Percentiles rank a stretch among this genome's conserved stretches.
These are phyloP conservation scores for Solanum hybrid DNA, from an alignment of 305 asterid genomes.

Conservation along the genomic window DNA sequence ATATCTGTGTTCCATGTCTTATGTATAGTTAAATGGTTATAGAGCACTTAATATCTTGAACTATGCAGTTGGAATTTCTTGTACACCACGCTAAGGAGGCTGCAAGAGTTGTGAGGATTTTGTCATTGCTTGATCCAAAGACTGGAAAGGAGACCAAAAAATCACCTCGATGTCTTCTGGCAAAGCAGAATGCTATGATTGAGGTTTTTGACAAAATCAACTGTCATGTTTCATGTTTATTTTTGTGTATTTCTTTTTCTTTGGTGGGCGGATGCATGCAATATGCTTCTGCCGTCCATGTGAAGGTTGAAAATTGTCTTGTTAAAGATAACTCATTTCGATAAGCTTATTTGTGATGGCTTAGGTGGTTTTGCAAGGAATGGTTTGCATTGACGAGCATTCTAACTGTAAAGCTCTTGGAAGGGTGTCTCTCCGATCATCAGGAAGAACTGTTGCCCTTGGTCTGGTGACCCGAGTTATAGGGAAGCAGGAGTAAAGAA, in stretches of 20 bases:
- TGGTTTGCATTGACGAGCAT: slow-evolving; percentile 76
- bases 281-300: background rate
- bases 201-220: slow-evolving; percentile 41
- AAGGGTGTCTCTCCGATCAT: slow-evolving; percentile 72
- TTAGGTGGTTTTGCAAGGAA: slow-evolving; percentile 63
- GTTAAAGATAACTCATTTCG: background rate
- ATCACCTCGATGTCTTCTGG: slow-evolving; percentile 69
- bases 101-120: slow-evolving; percentile 57
- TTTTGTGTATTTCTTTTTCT: background rate
- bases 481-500: slow-evolving; percentile 19
- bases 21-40: background rate
- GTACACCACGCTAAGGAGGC: slow-evolving; percentile 81
- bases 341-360: background rate
- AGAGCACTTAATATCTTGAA: background rate
- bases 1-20: background rate
- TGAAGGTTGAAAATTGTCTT: background rate
- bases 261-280: background rate
- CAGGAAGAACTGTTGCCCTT: slow-evolving; percentile 79
- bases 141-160: slow-evolving; percentile 72
- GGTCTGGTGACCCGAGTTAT: slow-evolving; percentile 63
- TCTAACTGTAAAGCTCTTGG: slow-evolving; percentile 65
- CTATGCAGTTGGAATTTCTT: slow-evolving; percentile 76
- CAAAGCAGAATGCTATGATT: slow-evolving; percentile 79
- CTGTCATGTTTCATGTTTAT: background rate
- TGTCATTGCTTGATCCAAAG: slow-evolving; percentile 74